Conservation (phyloP, 257 asterid genomes). For the Salvia splendens region DNA sequence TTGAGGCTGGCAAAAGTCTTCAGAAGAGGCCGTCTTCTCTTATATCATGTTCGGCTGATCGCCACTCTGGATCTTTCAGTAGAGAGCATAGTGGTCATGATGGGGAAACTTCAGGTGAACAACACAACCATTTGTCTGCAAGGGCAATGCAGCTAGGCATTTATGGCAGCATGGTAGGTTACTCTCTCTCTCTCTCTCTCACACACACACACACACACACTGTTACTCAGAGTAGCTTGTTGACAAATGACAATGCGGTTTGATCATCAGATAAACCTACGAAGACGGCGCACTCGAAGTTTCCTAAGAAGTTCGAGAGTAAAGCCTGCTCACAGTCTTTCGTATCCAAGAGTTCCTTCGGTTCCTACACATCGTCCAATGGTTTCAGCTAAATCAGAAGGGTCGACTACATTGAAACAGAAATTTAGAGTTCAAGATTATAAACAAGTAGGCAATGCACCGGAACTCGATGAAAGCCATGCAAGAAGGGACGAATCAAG, state of each 20-base stretch:
- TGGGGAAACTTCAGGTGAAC: conserved; percentile 39
- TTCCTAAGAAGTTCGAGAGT: conserved; percentile 35
- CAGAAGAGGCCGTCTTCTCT: conserved; percentile 56
- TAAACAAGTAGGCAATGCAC: conserved; percentile 18
- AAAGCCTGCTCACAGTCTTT: conserved; percentile 54
- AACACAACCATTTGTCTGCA: conserved; percentile 58
- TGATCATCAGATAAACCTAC: conserved; percentile 48
- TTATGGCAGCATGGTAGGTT: conserved; percentile 77
- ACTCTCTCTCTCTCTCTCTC: conserved; percentile 2
- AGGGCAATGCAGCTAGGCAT: conserved; percentile 79
- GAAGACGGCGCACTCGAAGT: conserved; percentile 39
- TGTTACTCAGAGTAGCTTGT: conserved; percentile 12
- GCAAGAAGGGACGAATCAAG: conserved; percentile 52
- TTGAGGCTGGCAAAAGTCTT: conserved; percentile 52
- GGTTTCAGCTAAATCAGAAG: conserved; percentile 70
- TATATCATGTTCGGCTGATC: conserved; percentile 52
- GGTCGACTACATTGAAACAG: conserved; percentile 54
- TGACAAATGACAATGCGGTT: conserved; percentile 28
- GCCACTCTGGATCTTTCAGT: conserved; percentile 47
- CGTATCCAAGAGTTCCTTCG: conserved; percentile 59
- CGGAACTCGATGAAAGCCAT: conserved; percentile 33
- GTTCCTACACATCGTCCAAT: conserved; percentile 40
- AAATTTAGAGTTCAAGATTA: conserved; percentile 39
- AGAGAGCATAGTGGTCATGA: conserved; percentile 49
- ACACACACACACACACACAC: too few species aligned